Evolutionary conservation across 192 early-diverging fungal species (phyloP).

Genomic region (Gorgonomyces haynaldii): DNA sequence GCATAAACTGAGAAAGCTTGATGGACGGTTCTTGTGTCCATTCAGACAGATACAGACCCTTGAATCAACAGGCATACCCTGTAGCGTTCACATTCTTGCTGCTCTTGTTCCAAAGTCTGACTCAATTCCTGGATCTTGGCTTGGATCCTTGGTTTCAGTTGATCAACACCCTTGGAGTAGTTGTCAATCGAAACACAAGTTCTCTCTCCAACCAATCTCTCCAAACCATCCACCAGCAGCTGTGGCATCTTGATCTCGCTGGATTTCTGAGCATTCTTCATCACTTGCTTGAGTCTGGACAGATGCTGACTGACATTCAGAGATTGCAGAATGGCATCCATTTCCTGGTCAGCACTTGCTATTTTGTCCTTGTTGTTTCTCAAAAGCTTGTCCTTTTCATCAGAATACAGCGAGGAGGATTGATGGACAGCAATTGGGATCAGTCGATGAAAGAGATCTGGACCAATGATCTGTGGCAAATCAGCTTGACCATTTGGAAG

Average conservation of each 20-base stretch:
- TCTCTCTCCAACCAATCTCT: too few relatives aligned
- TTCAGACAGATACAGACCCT: slow-evolving; percentile 61
- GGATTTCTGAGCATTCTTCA: slow-evolving; percentile 14
- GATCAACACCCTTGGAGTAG: too few relatives aligned
- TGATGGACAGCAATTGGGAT: slow-evolving; percentile 93
- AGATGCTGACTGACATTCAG: slow-evolving; percentile 74
- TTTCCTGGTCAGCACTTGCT: slow-evolving; percentile 71
- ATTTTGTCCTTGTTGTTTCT: slow-evolving; percentile 67
- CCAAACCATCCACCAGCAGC: too few relatives aligned
- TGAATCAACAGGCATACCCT: slow-evolving; percentile 40
- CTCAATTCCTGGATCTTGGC: too few relatives aligned
- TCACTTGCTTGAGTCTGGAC: slow-evolving; percentile 58
- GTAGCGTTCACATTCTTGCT: slow-evolving; percentile 65
- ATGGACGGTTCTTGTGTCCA: slow-evolving; percentile 81
- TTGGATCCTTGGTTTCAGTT: too few relatives aligned
- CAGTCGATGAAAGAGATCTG: slow-evolving; percentile 77
- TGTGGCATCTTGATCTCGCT: too few relatives aligned
- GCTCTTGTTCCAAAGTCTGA: slow-evolving; percentile 89
- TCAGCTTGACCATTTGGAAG: slow-evolving; percentile 57
- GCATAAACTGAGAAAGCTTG: slow-evolving; percentile 55
- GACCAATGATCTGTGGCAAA: slow-evolving; percentile 74
- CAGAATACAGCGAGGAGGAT: slow-evolving; percentile 84
- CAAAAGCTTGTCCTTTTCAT: slow-evolving; percentile 89
- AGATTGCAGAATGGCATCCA: slow-evolving; percentile 69
- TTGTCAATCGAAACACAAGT: too few relatives aligned